Percentiles rank a stretch among this genome's conserved stretches.
Evolutionary conservation across 116 monocot species (phyloP).

Genomic region (Papilionanthe hybrid): DNA sequence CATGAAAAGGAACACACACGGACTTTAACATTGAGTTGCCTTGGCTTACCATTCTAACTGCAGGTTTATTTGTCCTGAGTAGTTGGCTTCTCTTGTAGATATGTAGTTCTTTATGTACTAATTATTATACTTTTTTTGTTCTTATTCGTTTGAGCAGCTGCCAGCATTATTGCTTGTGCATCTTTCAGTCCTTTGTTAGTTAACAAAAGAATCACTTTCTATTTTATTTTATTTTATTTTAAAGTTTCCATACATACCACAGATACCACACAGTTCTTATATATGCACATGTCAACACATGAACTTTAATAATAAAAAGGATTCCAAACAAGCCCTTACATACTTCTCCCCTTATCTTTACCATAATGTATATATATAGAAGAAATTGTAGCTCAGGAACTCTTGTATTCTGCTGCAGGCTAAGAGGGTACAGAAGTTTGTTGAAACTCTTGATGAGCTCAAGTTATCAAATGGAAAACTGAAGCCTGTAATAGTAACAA

Average conservation of each 20-base stretch:
- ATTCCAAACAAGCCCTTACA: background rate
- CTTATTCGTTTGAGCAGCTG: background rate
- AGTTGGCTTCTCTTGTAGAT: background rate
- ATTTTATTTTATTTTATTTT: background rate
- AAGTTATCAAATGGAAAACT: constrained; percentile 50
- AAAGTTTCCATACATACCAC: too few relatives aligned
- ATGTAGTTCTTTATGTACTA: background rate
- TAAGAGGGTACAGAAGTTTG: constrained; percentile 70
- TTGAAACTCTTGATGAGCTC: constrained; percentile 59
- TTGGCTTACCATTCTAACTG: background rate
- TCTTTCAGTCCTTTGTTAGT: background rate
- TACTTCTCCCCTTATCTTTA: background rate
- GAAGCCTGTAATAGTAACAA: constrained; percentile 36
- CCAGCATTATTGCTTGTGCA: background rate
- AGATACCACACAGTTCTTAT: too few relatives aligned
- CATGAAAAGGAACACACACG: background rate
- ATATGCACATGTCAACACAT: too few relatives aligned
- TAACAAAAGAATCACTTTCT: background rate
- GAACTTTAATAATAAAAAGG: too few relatives aligned
- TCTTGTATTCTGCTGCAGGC: constrained; percentile 27
- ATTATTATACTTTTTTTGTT: background rate
- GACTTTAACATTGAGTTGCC: background rate
- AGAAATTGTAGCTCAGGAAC: too few relatives aligned
- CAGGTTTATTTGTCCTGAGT: background rate
- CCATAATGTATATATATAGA: background rate